Base-by-base conservation (phyloP, 2,329 filamentous ascomycete genomes). In the Arthrocladium fulminans region DNA sequence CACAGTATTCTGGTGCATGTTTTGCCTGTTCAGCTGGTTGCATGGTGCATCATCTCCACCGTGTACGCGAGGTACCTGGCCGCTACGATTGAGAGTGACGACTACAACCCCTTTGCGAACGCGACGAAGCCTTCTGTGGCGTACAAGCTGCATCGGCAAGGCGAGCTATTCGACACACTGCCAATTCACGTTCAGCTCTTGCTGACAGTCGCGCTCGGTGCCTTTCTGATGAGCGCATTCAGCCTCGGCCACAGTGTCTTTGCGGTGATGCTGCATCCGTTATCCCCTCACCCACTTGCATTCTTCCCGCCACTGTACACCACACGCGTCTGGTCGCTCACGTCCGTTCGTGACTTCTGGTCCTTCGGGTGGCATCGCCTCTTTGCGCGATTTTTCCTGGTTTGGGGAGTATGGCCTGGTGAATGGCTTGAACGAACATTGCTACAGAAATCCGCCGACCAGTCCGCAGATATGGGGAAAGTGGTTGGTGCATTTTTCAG, bases 231-330 rank as follows among this genome's bases (percentile, higher is more conserved):
- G 67, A 61, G 65, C 2, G 66, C 66, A 0, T 71, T 71, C 51
- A 67, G 64, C 13, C 53, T 70, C 1, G 68, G 64, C 1, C 67
- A 70, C 49, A 69, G 66, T 10, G 48, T 65, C 17, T 67, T 66
- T 51, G 68, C 68, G 1, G 67, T 70, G 20, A 42, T 63, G 45
- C 63, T 67, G 30, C 59, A 62, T 10, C 65, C 67, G 1, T 55
- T 71, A 2, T 62, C 64, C 5, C 68, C 68, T 2, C 61, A 61
- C 37, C 67, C 68, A 2, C 57, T 71, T 3, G 64, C 67, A 0
- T 71, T 68, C 57, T 71, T 70, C 47, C 69, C 68, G 17, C 67
- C 68, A n/a, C 59, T 71, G 0, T 71, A 71, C 51, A 69, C 67
- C 3, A 66, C 59, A 0, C 59, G 65, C 7, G 59, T 68, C 7